Percentiles rank a stretch among this genome's conserved stretches.
Conservation (phyloP, 352 stramenopile genomes). For the Pythium chondricola region DNA sequence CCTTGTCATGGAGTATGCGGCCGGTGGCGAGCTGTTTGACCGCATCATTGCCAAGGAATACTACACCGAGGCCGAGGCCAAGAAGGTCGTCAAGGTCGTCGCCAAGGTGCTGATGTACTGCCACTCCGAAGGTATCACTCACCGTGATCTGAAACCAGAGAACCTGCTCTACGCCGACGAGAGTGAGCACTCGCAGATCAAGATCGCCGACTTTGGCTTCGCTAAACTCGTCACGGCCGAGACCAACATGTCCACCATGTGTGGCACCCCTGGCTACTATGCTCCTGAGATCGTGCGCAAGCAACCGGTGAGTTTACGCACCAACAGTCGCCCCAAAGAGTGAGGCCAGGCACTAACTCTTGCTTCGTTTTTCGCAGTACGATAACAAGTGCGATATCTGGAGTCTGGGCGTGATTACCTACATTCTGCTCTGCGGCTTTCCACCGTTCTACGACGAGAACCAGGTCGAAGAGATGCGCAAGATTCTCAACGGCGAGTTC, state of each 20-base stretch:
- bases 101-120: slow-evolving; percentile 84
- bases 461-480: slow-evolving; percentile 78
- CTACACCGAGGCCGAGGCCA: slow-evolving; percentile 87
- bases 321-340: too few relatives aligned
- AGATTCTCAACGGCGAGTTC: slow-evolving; percentile 81
- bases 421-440: slow-evolving; percentile 95
- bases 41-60: slow-evolving; percentile 90
- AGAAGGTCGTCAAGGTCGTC: slow-evolving; percentile 79
- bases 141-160: slow-evolving; percentile 97
- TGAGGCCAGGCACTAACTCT: background rate
- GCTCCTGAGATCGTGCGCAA: slow-evolving; percentile 95
- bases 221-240: slow-evolving; percentile 76
- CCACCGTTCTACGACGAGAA: slow-evolving; percentile 96
- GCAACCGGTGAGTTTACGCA: slow-evolving; percentile 46
- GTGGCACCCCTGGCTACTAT: slow-evolving; percentile 94
- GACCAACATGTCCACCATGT: slow-evolving; percentile 85
- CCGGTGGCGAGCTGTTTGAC: slow-evolving; percentile 91
- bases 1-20: slow-evolving; percentile 86
- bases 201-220: slow-evolving; percentile 92
- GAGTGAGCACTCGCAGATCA: slow-evolving; percentile 87
- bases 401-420: slow-evolving; percentile 86
- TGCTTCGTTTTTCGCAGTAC: slow-evolving; percentile 49
- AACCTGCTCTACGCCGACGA: slow-evolving; percentile 91
- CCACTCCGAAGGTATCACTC: slow-evolving; percentile 85
- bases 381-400: slow-evolving; percentile 96